phyloP scores from a whole-genome alignment of 1,284 basidiomycete species.

The Cutaneotrichosporon arboriforme region DNA sequence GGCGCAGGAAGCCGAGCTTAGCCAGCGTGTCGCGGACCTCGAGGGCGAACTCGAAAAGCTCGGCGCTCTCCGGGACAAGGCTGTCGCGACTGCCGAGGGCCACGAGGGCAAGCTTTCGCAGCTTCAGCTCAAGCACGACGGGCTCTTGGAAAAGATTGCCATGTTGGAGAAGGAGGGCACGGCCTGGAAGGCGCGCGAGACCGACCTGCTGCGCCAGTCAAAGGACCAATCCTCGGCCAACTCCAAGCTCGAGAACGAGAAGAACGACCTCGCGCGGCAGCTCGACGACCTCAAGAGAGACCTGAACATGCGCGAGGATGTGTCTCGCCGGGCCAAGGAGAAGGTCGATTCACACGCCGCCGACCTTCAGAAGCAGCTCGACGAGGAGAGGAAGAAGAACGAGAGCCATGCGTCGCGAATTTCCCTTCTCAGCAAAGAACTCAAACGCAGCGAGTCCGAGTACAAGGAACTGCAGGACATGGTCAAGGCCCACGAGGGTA shows the following conservation, averaged over 20 bases:
- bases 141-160: constrained; percentile 75
- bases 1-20: constrained; percentile 72
- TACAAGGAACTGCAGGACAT: constrained; percentile 59
- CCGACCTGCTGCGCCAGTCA: constrained; percentile 52
- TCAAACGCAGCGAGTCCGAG: constrained; percentile 69
- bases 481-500: constrained; percentile 55
- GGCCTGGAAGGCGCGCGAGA: constrained; percentile 62
- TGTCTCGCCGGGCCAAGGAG: constrained; percentile 68
- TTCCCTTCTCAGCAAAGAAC: constrained; percentile 60
- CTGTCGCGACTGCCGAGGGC: constrained; percentile 39
- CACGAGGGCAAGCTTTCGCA: constrained; percentile 27
- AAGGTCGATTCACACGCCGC: constrained; percentile 62
- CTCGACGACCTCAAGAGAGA: constrained; percentile 69
- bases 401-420: constrained; percentile 59
- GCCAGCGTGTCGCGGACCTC: constrained; percentile 74
- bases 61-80: constrained; percentile 78
- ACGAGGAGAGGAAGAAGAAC: constrained; percentile 61
- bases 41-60: constrained; percentile 78
- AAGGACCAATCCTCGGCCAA: constrained; percentile 30
- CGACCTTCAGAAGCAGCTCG: constrained; percentile 70
- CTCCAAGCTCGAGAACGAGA: constrained; percentile 50
- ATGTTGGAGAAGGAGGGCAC: constrained; percentile 71
- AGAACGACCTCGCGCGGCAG: constrained; percentile 58
- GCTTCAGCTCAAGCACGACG: constrained; percentile 57
- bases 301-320: constrained; percentile 71